Base-by-base conservation (phyloP, 257 asterid species). In the Scutellaria galericulata region DNA sequence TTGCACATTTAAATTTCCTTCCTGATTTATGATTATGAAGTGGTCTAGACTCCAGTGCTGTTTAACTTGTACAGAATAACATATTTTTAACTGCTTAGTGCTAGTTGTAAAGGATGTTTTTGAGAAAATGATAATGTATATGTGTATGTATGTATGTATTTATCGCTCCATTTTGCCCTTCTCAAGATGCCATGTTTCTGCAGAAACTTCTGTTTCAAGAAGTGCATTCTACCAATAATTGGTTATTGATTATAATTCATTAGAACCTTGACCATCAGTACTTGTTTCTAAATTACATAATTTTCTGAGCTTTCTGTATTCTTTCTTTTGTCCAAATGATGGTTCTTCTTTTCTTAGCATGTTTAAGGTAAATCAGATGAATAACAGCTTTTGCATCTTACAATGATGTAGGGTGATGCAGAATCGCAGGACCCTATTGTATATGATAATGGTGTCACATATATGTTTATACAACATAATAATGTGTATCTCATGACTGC, bases 401-500 rank as follows among this genome's bases (percentile, higher is more conserved):
- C 66, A 41, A 68, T 75, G 73, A 62, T 89, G 48, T 76, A 95
- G 99, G 99, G 93, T 61, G 98, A 92, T 84, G 83, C 86, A 52
- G 84, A 83, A 54, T 63, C 88, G 44, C 96, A 90, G 73, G 90
- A 93, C 78, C 99, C 99, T 15, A 95, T 95, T 66, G 98, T 88
- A 69, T 71, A 82, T 72, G 99, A 92, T 39, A 82, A 84, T 73
- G 99, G 97, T 9, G 90, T 95, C 31, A 90, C 95, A 56, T 95
- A 92, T 70, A 93, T 95, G 96, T 95, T 81, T 79, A 86, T 95
- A 82, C 99, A 90, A 68, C 99, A 95, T 84, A 95, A 75, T 87
- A 95, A 95, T 83, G 95, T 95, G 53, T 95, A 90, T 86, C 89
- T 92, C 68, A 85, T 95, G 99, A 90, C 85, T 65, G 99, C 98